phyloP scores from a whole-genome alignment of 2,329 filamentous ascomycete genomes.

The Claviceps arundinis region DNA sequence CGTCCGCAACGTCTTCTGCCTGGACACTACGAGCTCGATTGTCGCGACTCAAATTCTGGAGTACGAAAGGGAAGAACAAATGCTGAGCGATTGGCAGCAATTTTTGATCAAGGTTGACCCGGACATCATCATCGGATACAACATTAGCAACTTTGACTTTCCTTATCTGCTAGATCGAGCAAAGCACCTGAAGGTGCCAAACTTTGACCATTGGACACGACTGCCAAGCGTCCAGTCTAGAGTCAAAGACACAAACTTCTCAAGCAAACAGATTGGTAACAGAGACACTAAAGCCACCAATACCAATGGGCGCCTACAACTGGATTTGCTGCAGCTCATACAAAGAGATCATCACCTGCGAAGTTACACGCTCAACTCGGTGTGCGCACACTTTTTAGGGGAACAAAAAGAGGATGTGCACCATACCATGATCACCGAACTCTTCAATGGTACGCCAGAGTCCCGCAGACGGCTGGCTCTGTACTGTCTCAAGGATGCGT shows the following conservation, averaged over 20 bases:
- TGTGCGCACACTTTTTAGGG: conserved; percentile 84
- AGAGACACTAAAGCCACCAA: conserved; percentile 91
- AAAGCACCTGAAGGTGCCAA: conserved; percentile 62
- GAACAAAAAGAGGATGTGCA: conserved; percentile 99
- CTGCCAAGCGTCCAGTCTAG: conserved; percentile 57
- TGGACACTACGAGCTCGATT: conserved; percentile 84
- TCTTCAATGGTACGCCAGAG: conserved; percentile 93
- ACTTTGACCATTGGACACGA: conserved; percentile 81
- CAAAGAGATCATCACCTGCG: conserved; percentile 89
- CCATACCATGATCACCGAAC: conserved; percentile 96
- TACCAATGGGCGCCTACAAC: conserved; percentile 81
- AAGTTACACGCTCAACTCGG: conserved; percentile 95
- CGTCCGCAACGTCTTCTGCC: conserved; percentile 87
- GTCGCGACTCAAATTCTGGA: conserved; percentile 88
- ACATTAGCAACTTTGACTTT: conserved; percentile 97
- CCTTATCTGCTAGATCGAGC: conserved; percentile 87
- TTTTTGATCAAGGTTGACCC: conserved; percentile 86
- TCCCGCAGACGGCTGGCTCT: conserved; percentile 81
- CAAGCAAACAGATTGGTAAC: conserved; percentile 96
- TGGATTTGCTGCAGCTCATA: conserved; percentile 87
- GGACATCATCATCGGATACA: conserved; percentile 97
- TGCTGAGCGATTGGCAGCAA: conserved; percentile 86
- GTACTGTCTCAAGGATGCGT: conserved; percentile 96
- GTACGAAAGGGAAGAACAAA: conserved; percentile 67
- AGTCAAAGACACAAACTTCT: conserved; percentile 72